Evolutionary conservation across 1,139 yeast species (phyloP), one percentile per base, ranked within the genome.

Genomic region (Barnettozyma hawaiiensis): DNA sequence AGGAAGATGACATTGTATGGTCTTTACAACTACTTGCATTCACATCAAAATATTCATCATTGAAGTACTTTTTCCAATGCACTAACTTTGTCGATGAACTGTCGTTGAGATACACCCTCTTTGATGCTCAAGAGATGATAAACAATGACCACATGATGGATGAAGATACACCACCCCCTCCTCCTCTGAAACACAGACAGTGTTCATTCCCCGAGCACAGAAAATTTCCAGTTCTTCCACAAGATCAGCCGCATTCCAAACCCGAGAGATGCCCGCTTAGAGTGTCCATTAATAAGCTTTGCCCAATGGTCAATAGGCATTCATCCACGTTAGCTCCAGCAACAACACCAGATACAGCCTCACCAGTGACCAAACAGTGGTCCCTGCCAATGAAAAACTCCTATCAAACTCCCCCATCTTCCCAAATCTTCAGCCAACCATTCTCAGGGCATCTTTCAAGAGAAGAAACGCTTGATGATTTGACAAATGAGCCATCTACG

Each of bases 1-100:
- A 87, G 47, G 95, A 86, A 50, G 97, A 90, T 59, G 98, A 92
- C 60, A 85, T 92, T 23, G 81, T 87, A 28, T 89, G 97, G 96
- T 84, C 95, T 6, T 70, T 92, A 43, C 97, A 92, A 63, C 71
- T 92, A 27, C 65, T 92, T 44, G 97, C 97, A 16, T 92, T 89
- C 62, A 85, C 90, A 39, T 87, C 97, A 9, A 92, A 92, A 61
- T 90, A 90, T 59, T 84, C 97, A 1, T 75, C 80, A 47, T 68
- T 90, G 59, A 85, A 90, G 56, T 81, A 80, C 39, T 71, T 72
- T 33, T 68, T 92, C 42, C 95, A 89, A 52, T 75, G 75, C 42
- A 81, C 95, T 5, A 85, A 84, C 60, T 53, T 75, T 16, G 70
- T 77, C 10, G 78, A 80, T 4, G 48, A 60, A 1, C 44, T 67